Conservation (phyloP, 768 basidiomycete species). For the Auricularia cornea region DNA sequence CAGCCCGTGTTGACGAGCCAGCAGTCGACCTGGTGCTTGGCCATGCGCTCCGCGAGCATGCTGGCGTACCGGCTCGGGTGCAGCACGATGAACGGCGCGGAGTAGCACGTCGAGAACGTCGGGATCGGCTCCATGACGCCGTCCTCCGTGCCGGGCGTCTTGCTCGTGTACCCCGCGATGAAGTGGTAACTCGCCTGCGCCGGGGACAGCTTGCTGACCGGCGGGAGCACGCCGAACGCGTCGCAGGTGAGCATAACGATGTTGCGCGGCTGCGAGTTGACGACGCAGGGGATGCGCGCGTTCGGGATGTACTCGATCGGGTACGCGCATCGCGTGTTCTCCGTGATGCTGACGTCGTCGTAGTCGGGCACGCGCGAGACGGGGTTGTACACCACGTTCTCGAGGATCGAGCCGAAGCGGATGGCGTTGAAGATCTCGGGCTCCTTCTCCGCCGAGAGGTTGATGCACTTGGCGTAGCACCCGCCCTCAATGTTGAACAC, state of each 20-base stretch:
- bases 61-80: conserved; percentile 93
- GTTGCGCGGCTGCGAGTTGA: conserved; percentile 81
- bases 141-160: conserved; percentile 98
- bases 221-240: conserved; percentile 95
- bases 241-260: conserved; percentile 98
- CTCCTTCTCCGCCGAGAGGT: conserved; percentile 94
- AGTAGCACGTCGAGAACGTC: conserved; percentile 99
- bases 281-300: conserved; percentile 86
- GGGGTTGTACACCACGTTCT: conserved; percentile 97
- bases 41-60: conserved; percentile 95
- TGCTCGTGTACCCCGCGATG: conserved; percentile 92
- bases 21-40: conserved; percentile 80
- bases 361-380: conserved; percentile 78
- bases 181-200: conserved; percentile 98
- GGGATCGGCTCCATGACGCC: conserved; percentile 97
- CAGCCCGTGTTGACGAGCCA: conserved; percentile 99
- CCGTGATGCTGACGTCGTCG: conserved; percentile 93
- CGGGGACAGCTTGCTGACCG: conserved; percentile 84
- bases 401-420: conserved; percentile 91
- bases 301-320: conserved; percentile 97
- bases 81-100: conserved; percentile 97
- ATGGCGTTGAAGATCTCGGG: conserved; percentile 97
- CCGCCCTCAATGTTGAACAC: conserved; percentile 99
- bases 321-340: conserved; percentile 99
- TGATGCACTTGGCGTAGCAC: conserved; percentile 98